Base-by-base conservation (phyloP, 2,329 filamentous ascomycete genomes). In the Macrophomina tecta region DNA sequence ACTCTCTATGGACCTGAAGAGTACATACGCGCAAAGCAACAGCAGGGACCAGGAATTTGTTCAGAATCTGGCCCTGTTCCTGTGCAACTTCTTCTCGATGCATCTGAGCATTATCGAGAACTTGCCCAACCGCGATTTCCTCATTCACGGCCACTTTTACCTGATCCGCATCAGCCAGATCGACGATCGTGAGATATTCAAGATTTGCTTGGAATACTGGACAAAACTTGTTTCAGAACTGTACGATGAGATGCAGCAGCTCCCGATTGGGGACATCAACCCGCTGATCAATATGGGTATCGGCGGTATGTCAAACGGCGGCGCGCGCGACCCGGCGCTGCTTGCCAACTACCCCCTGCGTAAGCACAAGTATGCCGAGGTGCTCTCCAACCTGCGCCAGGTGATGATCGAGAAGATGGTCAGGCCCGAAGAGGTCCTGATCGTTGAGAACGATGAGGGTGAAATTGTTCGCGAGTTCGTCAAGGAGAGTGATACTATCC, bases 371-470 rank as follows among this genome's bases (percentile, higher is more conserved):
- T 99, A 98, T 80, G 90, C 90, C 70, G 93, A 97, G 76, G 91
- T 99, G 23, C 83, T 99, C 60, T 94, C 94, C 9, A 98, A 97
- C 78, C 85, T 99, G 67, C 90, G 95, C 71, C 91, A 94, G 30
- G 95, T 99, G 71, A 99, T 99, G 95, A 98, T 99, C 69, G 95
- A 99, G 83, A 97, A 97, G 85, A 99, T 99, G 95, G 95, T 99
- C 38, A 89, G 94, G 51, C 95, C 95, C 0, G 95, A 99, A 81
- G 96, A 99, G 81, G 96, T 99, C 8, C 81, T 99, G 72, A 96
- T 99, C 75, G 95, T 99, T n/a, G 95, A 99, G 81, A 99, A 99
- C 78, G 95, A 99, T 70, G 95, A 99, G 80, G 95, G 96, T 70
- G 95, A 99, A 78, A 99, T 99, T 73, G 95, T 99, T 36, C 92